Conservation (phyloP, 2,329 filamentous ascomycete genomes). For the Fusarium veterinarium region DNA sequence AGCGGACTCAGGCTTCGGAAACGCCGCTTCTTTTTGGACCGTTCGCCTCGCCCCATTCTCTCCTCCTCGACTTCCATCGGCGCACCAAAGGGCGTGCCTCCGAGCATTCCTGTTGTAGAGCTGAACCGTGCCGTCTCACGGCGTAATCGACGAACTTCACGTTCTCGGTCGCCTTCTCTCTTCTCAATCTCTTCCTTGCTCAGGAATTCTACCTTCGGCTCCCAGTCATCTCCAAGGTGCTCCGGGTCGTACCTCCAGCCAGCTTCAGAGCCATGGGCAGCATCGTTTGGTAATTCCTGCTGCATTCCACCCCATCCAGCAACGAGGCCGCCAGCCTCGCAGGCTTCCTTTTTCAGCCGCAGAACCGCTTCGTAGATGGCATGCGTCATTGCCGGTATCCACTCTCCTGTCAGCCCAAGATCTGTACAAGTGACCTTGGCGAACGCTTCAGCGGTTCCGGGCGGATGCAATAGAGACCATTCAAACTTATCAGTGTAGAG, state of each 20-base stretch:
- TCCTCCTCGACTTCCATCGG: constrained; percentile 74
- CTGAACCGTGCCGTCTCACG: constrained; percentile 94
- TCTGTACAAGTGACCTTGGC: constrained; percentile 94
- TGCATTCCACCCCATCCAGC: constrained; percentile 70
- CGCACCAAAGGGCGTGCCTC: constrained; percentile 74
- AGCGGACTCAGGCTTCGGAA: constrained; percentile 89
- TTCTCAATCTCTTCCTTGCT: constrained; percentile 98
- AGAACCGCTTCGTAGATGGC: constrained; percentile 97
- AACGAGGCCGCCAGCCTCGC: constrained; percentile 90
- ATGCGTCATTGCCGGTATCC: constrained; percentile 93
- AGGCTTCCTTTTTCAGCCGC: constrained; percentile 94
- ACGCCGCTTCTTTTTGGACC: constrained; percentile 93
- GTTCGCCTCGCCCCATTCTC: constrained; percentile 89
- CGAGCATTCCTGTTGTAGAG: constrained; percentile 83
- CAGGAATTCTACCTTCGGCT: constrained; percentile 82
- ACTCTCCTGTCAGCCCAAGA: constrained; percentile 88
- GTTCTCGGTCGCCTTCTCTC: constrained; percentile 91
- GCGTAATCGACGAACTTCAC: constrained; percentile 86
- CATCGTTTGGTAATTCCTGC: constrained; percentile 86
- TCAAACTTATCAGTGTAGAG: constrained; percentile 98
- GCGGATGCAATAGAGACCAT: constrained; percentile 93
- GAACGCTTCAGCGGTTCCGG: constrained; percentile 91
- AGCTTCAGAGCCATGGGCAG: constrained; percentile 82
- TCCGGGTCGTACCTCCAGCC: constrained; percentile 98
- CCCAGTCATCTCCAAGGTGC: constrained; percentile 85